These are phyloP conservation scores for Eucalyptus cloeziana DNA, from an alignment of 345 rosid species.

Conservation along the genomic window DNA sequence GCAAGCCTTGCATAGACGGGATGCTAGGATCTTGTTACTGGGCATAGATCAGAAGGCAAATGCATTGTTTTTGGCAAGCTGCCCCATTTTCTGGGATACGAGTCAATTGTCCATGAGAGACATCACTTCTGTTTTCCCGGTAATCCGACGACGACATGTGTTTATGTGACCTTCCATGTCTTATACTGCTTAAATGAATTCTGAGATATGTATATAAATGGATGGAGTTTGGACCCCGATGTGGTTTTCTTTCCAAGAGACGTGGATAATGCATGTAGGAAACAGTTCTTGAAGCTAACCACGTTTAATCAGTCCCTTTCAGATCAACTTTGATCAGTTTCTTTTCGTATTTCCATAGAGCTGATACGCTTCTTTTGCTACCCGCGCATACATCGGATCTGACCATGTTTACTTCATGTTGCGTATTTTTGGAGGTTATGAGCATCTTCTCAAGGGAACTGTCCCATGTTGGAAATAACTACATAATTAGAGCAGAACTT, in stretches of 20 bases:
- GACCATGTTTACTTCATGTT: background rate
- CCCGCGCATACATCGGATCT: background rate
- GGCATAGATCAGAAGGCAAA: background rate
- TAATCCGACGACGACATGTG: background rate
- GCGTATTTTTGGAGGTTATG: background rate
- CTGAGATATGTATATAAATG: background rate
- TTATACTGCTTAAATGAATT: background rate
- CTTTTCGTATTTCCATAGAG: background rate
- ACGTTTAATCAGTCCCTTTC: background rate
- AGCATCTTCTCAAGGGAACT: background rate
- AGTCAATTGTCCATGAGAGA: background rate
- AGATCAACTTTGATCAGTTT: background rate
- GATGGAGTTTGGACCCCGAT: background rate
- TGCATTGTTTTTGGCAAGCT: background rate
- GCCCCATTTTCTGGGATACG: background rate
- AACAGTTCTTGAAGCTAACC: background rate
- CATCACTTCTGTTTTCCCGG: background rate
- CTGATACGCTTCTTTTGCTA: background rate
- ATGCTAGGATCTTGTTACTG: background rate
- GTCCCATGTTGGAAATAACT: background rate
- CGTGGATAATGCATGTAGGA: background rate
- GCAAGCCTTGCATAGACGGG: background rate
- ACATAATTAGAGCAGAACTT: background rate
- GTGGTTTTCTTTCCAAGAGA: background rate
- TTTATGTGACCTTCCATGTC: background rate